These are phyloP conservation scores for Lasiodiplodia sp. DNA, from an alignment of 2,329 filamentous ascomycete genomes.

Conservation along the genomic window DNA sequence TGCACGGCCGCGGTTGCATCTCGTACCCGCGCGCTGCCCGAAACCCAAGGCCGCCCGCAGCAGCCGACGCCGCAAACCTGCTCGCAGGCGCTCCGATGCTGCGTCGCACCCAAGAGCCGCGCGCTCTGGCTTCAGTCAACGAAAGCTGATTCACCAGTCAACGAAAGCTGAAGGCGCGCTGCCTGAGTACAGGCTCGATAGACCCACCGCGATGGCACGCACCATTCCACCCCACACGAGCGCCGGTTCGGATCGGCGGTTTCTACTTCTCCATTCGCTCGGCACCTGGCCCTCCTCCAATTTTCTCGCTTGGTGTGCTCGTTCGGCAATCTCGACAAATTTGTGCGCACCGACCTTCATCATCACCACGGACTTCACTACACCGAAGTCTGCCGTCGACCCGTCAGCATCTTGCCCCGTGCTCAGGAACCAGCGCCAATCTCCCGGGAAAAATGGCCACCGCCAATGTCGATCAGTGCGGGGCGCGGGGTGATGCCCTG, in stretches of 20 bases:
- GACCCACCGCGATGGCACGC: conserved; percentile 18
- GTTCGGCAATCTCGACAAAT: not conserved
- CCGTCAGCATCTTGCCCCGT: conserved; percentile 13
- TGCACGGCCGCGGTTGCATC: conserved; percentile 21
- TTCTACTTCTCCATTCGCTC: conserved; percentile 13
- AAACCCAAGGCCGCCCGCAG: not conserved
- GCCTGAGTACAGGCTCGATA: not conserved
- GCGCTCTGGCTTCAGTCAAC: too few relatives aligned
- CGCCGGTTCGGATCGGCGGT: conserved; percentile 9
- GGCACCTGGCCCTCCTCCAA: not conserved
- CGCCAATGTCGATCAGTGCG: conserved; percentile 29
- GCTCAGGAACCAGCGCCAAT: conserved; percentile 26
- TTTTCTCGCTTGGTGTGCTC: not conserved
- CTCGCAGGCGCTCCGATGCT: not conserved
- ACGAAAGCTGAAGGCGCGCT: not conserved
- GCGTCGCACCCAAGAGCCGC: conserved; percentile 8
- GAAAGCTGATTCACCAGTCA: not conserved
- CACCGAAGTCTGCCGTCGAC: not conserved
- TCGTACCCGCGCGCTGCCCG: not conserved
- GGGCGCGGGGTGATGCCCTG: conserved; percentile 19
- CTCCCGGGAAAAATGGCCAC: conserved; percentile 24
- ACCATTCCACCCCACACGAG: conserved; percentile 8
- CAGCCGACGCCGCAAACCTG: not conserved
- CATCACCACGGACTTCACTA: not conserved
- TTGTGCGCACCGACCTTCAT: not conserved